These are phyloP conservation scores for Candida sanyiensis DNA, from an alignment of 805 yeast genomes.

Conservation along the genomic window DNA sequence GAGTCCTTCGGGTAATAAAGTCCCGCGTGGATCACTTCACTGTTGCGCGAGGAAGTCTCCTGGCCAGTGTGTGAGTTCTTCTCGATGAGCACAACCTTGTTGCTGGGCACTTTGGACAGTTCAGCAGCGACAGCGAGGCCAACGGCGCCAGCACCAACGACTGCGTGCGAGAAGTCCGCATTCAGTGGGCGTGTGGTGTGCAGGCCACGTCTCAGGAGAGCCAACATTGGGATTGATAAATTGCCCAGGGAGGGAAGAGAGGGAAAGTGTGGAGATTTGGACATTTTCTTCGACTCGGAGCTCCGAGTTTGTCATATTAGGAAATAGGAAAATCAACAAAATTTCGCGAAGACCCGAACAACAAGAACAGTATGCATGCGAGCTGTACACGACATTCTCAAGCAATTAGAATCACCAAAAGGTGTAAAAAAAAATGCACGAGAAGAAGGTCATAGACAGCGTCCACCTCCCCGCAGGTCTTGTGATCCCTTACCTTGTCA, in stretches of 20 bases:
- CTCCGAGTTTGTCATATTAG: neutral
- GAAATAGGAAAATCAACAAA: neutral
- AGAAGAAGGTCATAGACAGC: neutral
- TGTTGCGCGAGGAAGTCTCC: constrained; percentile 85
- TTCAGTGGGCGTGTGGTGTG: constrained; percentile 8
- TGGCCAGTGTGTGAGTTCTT: constrained; percentile 60
- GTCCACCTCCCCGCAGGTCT: constrained; percentile 18
- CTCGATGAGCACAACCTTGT: constrained; percentile 61
- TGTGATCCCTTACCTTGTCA: constrained; percentile 28
- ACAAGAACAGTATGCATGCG: no score
- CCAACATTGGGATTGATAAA: neutral
- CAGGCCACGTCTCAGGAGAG: constrained; percentile 11
- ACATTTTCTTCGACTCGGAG: neutral
- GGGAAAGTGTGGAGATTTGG: neutral
- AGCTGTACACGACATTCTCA: no score
- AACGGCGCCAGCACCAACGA: constrained; percentile 81
- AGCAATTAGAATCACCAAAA: no score
- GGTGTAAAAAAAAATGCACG: no score
- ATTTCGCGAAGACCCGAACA: neutral
- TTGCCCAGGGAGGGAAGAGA: neutral
- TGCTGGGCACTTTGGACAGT: constrained; percentile 40
- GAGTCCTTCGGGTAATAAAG: constrained; percentile 69
- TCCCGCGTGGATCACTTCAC: constrained; percentile 93
- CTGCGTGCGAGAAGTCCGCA: constrained; percentile 60
- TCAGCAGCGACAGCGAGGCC: constrained; percentile 80